Conservation (phyloP, 768 basidiomycete genomes). For the Boletus subcaerulescens region DNA sequence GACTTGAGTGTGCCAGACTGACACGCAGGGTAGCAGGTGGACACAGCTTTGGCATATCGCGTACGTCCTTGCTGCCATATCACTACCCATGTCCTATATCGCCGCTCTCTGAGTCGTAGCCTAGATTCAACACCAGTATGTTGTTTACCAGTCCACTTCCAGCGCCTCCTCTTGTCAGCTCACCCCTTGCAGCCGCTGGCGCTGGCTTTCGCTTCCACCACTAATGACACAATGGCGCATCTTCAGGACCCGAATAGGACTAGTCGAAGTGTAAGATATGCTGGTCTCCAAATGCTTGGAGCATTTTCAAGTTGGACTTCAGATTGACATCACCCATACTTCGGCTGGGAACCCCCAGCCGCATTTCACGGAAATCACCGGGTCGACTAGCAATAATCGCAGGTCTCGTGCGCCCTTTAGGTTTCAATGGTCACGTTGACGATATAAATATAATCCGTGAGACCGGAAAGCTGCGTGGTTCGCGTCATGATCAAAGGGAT, state of each 20-base stretch:
- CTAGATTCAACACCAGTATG: too few relatives aligned
- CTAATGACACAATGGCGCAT: background rate
- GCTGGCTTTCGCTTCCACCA: too few relatives aligned
- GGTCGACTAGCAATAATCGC: conserved; percentile 53
- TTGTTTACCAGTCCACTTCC: too few relatives aligned
- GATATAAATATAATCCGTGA: too few relatives aligned
- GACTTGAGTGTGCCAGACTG: too few relatives aligned
- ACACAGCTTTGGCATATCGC: too few relatives aligned
- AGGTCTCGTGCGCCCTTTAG: conserved; percentile 42
- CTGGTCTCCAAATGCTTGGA: background rate
- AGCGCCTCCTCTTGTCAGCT: too few relatives aligned
- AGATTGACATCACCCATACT: conserved; percentile 1
- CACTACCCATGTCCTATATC: conserved; percentile 47
- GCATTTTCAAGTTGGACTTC: conserved; percentile 5
- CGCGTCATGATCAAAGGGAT: too few relatives aligned
- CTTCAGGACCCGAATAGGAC: conserved; percentile 51
- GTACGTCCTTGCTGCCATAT: conserved; percentile 21
- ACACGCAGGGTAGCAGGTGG: too few relatives aligned
- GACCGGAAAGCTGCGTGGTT: too few relatives aligned
- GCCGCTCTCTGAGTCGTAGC: conserved; percentile 65
- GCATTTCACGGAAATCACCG: conserved; percentile 33
- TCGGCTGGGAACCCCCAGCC: conserved; percentile 3
- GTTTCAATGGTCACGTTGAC: too few relatives aligned
- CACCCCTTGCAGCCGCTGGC: too few relatives aligned
- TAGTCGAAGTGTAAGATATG: conserved; percentile 45